Base-by-base conservation (phyloP, 176 grass and related monocot genomes). In the Calamus simplicifolius region DNA sequence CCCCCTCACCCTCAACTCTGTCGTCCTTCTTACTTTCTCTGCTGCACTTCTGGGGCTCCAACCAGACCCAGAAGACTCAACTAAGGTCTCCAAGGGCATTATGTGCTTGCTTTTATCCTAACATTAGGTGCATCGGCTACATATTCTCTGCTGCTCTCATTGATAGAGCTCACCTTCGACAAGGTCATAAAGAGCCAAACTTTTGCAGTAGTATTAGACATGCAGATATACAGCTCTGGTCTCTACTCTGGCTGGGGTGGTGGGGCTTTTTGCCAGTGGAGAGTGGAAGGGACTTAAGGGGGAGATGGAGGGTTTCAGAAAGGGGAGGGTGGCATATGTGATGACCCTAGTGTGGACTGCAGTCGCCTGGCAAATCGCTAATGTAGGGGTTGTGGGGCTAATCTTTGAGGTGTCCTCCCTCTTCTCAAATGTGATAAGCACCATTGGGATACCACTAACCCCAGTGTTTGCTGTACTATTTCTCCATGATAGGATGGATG, bases 371-470 rank as follows among this genome's bases (percentile, higher is more conserved):
- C 92, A 91, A 77, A 64, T 88, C 1, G 38, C 75, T 52, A 77
- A 74, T 0, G 72, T 91, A 60, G 87, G 92, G 49, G 48, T 85
- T 15, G 53, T 88, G 58, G 81, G 84, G 2, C 75, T 97, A 18
- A 50, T 97, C 38, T 85, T 79, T 1, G 2, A 66, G 55, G 81
- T 85, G 48, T 97, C 92, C 13, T 88, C 87, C 15, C 61, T 97
- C n/a, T 97, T 97, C 74, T 81, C 87, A 48, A 97, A 97, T 77
- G 81, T 82, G 48, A 87, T 97, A 68, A 70, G 79, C 73, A 83
- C 81, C 0, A 27, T 88, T 15, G 84, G 43, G n/a, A 64, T 77
- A 61, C 84, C 81, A 23, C 21, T 23, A 23, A 23, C 21, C 21
- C 21, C 21, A 23, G 21, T 23, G 21, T 23, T 98, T 18, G 87